phyloP scores from a whole-genome alignment of 495 filamentous ascomycete species.

The Lichenothelia convexa region DNA sequence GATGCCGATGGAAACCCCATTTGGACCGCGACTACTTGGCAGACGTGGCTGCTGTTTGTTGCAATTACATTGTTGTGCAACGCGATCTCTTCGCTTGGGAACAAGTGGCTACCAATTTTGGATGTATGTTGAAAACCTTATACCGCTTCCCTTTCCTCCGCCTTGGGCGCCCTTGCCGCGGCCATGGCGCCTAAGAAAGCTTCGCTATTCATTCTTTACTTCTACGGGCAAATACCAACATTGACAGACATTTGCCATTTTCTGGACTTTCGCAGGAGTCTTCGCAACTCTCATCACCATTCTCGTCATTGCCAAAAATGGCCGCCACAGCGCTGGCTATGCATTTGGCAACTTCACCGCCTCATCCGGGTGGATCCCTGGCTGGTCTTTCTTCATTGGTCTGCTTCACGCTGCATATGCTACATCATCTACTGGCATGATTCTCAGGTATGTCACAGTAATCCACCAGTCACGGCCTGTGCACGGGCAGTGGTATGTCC shows the following conservation, averaged over 20 bases:
- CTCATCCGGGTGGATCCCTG: constrained; percentile 29
- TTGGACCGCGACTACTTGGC: constrained; percentile 30
- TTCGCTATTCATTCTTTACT: too few species aligned
- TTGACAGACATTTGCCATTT: constrained; percentile 29
- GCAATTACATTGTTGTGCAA: constrained; percentile 36
- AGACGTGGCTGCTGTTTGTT: constrained; percentile 41
- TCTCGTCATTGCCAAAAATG: constrained; percentile 27
- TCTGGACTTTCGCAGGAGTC: constrained; percentile 31
- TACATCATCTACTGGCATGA: constrained; percentile 35
- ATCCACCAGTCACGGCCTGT: neutral
- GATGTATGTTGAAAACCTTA: too few species aligned
- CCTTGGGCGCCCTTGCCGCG: too few species aligned
- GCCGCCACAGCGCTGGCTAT: constrained; percentile 22
- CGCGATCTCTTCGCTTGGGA: constrained; percentile 36
- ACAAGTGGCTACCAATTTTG: constrained; percentile 35
- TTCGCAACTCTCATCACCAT: constrained; percentile 27
- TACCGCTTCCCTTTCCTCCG: neutral
- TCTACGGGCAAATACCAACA: neutral
- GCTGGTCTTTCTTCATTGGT: constrained; percentile 31
- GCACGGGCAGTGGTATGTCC: neutral
- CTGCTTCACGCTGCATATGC: constrained; percentile 31
- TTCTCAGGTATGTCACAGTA: constrained; percentile 29
- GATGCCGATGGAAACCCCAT: constrained; percentile 11
- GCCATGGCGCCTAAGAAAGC: too few species aligned
- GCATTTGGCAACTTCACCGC: constrained; percentile 28